Evolutionary conservation across 495 filamentous ascomycete species (phyloP).

Genomic region (Aspergillus funiculosus): DNA sequence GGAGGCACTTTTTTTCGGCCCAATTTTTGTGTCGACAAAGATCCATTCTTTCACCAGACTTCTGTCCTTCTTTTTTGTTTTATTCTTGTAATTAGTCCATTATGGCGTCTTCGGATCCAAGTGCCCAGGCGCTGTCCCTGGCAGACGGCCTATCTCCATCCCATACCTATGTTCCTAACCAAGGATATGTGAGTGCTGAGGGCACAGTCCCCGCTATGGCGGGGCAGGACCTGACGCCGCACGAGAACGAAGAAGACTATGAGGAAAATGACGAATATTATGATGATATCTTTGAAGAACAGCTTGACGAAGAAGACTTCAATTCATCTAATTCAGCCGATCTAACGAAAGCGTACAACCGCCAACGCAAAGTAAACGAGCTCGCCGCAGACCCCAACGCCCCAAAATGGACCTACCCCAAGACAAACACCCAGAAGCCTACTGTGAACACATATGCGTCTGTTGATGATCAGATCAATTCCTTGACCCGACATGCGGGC

Average conservation of each 20-base stretch:
- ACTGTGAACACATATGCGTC: slow-evolving; percentile 68
- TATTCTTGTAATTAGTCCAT: not conserved
- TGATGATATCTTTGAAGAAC: slow-evolving; percentile 53
- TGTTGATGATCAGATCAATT: slow-evolving; percentile 81
- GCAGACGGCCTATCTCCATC: slow-evolving; percentile 47
- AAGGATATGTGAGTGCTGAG: slow-evolving; percentile 45
- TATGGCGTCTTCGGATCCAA: slow-evolving; percentile 27
- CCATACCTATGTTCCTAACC: slow-evolving; percentile 50
- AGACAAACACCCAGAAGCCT: slow-evolving; percentile 79
- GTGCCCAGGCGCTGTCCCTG: slow-evolving; percentile 22
- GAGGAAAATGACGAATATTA: slow-evolving; percentile 50
- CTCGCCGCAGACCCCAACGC: slow-evolving; percentile 50
- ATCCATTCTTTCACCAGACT: slow-evolving; percentile 6
- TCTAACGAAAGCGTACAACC: slow-evolving; percentile 87
- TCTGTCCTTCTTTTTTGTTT: slow-evolving; percentile 1
- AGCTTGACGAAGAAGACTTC: slow-evolving; percentile 54
- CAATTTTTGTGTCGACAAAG: slow-evolving; percentile 9
- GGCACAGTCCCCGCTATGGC: slow-evolving; percentile 29
- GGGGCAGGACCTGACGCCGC: slow-evolving; percentile 31
- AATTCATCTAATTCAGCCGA: slow-evolving; percentile 57
- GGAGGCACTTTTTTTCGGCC: slow-evolving; percentile 19
- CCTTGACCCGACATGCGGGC: slow-evolving; percentile 76
- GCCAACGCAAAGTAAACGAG: slow-evolving; percentile 61
- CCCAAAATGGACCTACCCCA: slow-evolving; percentile 55
- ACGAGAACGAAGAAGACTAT: slow-evolving; percentile 31